A percentile compares a stretch with the other conserved stretches of the same genome.
Evolutionary conservation across 345 rosid genomes (phyloP).

Genomic region (Moringa oleifera): DNA sequence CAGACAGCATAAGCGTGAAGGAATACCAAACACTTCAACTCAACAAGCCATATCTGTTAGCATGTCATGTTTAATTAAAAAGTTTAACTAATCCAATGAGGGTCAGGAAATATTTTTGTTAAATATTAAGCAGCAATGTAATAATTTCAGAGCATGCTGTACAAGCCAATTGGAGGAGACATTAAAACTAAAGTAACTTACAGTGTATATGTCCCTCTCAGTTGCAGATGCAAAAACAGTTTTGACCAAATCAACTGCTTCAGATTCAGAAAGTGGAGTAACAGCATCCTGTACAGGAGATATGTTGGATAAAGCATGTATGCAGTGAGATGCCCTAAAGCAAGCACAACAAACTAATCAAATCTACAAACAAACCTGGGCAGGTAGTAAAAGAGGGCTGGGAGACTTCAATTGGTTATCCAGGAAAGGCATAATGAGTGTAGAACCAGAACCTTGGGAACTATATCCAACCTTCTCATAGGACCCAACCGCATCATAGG

Average conservation of each 20-base stretch:
- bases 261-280: constrained; percentile 82
- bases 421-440: constrained; percentile 88
- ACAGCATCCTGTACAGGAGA: constrained; percentile 66
- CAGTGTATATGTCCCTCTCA: constrained; percentile 96
- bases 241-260: constrained; percentile 90
- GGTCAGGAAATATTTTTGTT: not conserved
- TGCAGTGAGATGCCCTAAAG: constrained; percentile 4
- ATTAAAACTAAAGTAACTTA: constrained; percentile 29
- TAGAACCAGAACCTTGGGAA: constrained; percentile 92
- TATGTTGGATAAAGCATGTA: not conserved
- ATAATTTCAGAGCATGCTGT: not conserved
- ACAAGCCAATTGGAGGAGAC: not conserved
- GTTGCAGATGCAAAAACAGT: constrained; percentile 92
- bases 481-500: constrained; percentile 97
- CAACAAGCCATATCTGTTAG: not conserved
- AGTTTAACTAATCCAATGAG: no score
- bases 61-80: not conserved
- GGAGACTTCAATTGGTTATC: constrained; percentile 97
- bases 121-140: not conserved
- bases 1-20: not conserved
- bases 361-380: constrained; percentile 35
- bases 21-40: not conserved
- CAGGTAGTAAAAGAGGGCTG: constrained; percentile 91
- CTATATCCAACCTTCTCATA: constrained; percentile 97
- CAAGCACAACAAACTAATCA: not conserved